phyloP scores from a whole-genome alignment of 345 rosid species.

The Sisymbrium irio region DNA sequence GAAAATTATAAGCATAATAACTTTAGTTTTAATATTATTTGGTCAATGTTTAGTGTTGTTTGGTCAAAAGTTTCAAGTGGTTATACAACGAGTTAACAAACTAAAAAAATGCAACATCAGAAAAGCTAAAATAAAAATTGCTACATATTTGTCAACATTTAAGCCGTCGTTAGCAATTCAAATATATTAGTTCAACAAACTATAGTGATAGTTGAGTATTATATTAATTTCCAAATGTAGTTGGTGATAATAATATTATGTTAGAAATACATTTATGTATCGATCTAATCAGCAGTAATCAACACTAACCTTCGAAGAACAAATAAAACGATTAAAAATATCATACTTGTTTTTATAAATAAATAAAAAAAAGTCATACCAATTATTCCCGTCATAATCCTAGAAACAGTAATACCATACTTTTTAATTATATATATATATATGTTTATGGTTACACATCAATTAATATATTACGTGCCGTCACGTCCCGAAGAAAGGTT shows the following conservation, averaged over 20 bases:
- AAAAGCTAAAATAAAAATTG: neutral
- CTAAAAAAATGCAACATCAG: neutral
- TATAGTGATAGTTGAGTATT: neutral
- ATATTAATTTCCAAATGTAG: neutral
- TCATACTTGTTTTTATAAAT: neutral
- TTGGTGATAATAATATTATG: neutral
- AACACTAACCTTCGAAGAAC: neutral
- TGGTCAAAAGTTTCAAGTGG: neutral
- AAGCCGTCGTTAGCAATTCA: neutral
- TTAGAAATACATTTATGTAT: neutral
- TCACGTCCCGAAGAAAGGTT: conserved; percentile 33
- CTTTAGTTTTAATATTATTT: neutral
- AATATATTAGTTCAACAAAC: conserved; percentile 21
- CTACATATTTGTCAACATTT: neutral
- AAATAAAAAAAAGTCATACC: neutral
- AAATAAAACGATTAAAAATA: neutral
- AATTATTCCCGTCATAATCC: neutral
- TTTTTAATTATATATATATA: neutral
- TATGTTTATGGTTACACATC: neutral
- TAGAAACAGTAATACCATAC: neutral
- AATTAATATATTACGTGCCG: conserved; percentile 25
- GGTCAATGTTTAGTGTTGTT: neutral
- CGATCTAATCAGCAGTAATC: neutral
- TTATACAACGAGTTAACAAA: neutral
- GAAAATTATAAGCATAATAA: neutral